Evolutionary conservation across 257 asterid genomes (phyloP), one percentile per base, ranked within the genome.

Genomic region (Jaltomata sinuosa): DNA sequence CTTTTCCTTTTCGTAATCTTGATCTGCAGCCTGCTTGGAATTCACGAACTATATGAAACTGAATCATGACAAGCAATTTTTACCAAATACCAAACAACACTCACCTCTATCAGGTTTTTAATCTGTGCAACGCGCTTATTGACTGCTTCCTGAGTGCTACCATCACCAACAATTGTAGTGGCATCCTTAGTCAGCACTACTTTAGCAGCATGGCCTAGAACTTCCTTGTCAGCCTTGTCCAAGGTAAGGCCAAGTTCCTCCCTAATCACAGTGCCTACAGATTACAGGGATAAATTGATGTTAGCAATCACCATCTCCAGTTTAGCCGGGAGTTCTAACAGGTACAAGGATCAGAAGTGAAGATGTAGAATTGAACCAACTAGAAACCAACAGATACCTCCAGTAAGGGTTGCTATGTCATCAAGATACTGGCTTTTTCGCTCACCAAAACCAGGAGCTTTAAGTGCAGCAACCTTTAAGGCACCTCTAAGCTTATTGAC

Each of bases 401-500:
- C 99, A 4, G 98, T 94, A 84, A 97, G 84, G 81, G 89, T 89
- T 54, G 99, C 99, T 87, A 97, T 94, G 87, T 97, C 99, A 83
- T 97, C 99, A 85, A 97, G 99, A 92, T 97, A 97, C 79, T 97
- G 97, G 84, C 97, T 93, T 88, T 97, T 97, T 72, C 99, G 89
- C 84, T 94, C 99, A 87, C 99, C 99, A 88, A 97, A 97, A 8
- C 98, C 99, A 85, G 99, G 99, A 81, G 99, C 98, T 90, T 97
- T 97, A n/a, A 97, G 93, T 55, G 99, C 98, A 78, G 98, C 98
- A 61, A 97, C 94, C 89, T 97, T 95, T 83, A 97, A 84, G 5
- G 98, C 91, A 15, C 99, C 99, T 88, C 99, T 94, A 52, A 95
- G 94, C 90, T 85, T 97, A 91, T 97, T 97, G 84, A 97, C 99